phyloP scores from a whole-genome alignment of 2,329 filamentous ascomycete genomes.

The Fusarium agapanthi region DNA sequence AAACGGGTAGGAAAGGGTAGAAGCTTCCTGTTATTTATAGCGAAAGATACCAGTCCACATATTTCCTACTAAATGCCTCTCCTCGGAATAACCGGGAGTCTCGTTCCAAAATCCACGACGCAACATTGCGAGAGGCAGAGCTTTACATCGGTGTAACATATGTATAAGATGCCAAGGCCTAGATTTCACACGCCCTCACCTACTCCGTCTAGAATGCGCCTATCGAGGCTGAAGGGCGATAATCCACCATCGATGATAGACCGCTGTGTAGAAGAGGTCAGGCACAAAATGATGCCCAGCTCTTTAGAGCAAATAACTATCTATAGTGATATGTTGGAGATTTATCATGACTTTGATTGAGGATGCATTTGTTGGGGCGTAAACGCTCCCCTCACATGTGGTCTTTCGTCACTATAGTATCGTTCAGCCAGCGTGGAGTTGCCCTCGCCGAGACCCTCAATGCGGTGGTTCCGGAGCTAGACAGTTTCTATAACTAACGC shows the following conservation, averaged over 20 bases:
- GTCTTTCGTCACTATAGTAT: not conserved
- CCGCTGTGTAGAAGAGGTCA: not conserved
- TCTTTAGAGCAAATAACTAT: not conserved
- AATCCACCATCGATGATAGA: not conserved
- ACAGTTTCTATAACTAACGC: not conserved
- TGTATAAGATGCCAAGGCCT: no score
- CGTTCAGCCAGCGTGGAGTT: not conserved
- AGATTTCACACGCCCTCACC: no score
- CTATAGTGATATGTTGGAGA: not conserved
- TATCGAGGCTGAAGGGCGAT: not conserved
- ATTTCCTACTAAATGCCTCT: not conserved
- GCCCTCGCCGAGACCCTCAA: not conserved
- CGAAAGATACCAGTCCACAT: not conserved
- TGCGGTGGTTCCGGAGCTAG: not conserved
- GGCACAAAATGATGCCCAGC: not conserved
- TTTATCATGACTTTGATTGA: not conserved
- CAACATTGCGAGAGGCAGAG: no score
- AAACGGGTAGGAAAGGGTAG: not conserved
- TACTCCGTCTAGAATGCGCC: no score
- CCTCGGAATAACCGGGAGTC: not conserved
- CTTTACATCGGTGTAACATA: no score
- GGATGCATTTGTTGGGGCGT: not conserved
- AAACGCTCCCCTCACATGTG: no score
- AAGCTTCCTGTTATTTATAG: not conserved
- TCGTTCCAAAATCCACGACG: no score